These are phyloP conservation scores for Penicillium sumatraense DNA, from an alignment of 2,329 filamentous ascomycete genomes.

Conservation along the genomic window DNA sequence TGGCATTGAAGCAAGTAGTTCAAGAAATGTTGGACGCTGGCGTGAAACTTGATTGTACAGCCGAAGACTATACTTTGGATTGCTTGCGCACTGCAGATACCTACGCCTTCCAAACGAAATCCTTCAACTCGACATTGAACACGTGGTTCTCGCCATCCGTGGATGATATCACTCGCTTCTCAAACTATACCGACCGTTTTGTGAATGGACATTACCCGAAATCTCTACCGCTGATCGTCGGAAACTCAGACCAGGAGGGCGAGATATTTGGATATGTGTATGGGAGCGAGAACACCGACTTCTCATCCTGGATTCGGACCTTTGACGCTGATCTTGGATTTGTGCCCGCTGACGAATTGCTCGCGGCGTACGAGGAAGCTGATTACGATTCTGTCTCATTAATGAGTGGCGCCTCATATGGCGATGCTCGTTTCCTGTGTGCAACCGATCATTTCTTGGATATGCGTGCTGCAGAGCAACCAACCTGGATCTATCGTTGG, in stretches of 20 bases:
- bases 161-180: slow-evolving; percentile 25
- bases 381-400: slow-evolving; percentile 23
- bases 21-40: slow-evolving; percentile 23
- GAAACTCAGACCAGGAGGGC: slow-evolving; percentile 29
- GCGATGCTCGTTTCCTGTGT: slow-evolving; percentile 29
- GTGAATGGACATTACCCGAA: slow-evolving; percentile 21
- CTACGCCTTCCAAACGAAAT: slow-evolving; percentile 26
- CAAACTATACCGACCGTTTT: slow-evolving; percentile 26
- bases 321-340: slow-evolving; percentile 26
- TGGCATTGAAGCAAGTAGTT: slow-evolving; percentile 23
- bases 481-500: slow-evolving; percentile 30
- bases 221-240: slow-evolving; percentile 24
- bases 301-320: slow-evolving; percentile 24
- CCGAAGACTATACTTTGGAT: slow-evolving; percentile 21
- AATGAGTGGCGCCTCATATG: slow-evolving; percentile 28
- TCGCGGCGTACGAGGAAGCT: slow-evolving; percentile 19
- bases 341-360: slow-evolving; percentile 18
- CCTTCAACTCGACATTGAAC: slow-evolving; percentile 29
- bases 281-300: slow-evolving; percentile 23
- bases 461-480: slow-evolving; percentile 21
- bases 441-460: slow-evolving; percentile 25
- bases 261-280: slow-evolving; percentile 24
- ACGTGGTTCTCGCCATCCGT: slow-evolving; percentile 26
- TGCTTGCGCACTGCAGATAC: slow-evolving; percentile 24
- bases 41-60: slow-evolving; percentile 20